Base-by-base conservation (phyloP, 1,139 yeast species). In the Tardiomyces blankii region DNA sequence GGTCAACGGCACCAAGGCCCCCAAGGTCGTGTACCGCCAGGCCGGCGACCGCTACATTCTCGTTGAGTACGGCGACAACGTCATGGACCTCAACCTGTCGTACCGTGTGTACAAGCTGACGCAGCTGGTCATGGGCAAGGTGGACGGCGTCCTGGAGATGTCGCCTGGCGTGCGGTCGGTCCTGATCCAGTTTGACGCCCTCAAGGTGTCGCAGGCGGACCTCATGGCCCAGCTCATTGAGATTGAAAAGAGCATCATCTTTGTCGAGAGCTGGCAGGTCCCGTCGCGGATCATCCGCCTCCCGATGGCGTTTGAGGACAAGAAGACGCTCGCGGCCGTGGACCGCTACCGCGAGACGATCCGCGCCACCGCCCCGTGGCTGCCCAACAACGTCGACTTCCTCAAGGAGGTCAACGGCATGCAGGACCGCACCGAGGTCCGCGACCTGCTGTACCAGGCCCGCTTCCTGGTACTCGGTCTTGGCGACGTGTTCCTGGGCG, bases 101-200 rank as follows among this genome's bases (percentile, higher is more conserved):
- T 89, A 89, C 70, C 75, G 96, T 59, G 85, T 91, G 48, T 85
- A 86, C 65, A 78, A 82, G 59, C 74, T 91, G 60, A 83, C 84
- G 47, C 83, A 81, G 54, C 73, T 79, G 72, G 93, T 87, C 40
- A 47, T 54, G 45, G 57, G 56, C 25, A 69, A 72, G 41, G 72
- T 71, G 32, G 75, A 81, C 54, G 97, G 96, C 47, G 82, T 91
- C 49, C 78, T 85, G 50, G 97, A 91, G 65, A 86, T 91, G 95
- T 87, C 96, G 0, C 93, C 87, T 55, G 97, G 97, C 67, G 97
- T 91, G 35, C 75, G 97, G 61, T 89, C 97, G 7, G 96, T 89
- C 21, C 73, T 89, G 62, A 77, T 91, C 60, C 95, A 89, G 64
- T 91, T 69, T 62, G 79, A 85, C 60, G 82, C 82, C 42, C 59